Conservation (phyloP, 768 basidiomycete species). For the Pulveroboletus sp. region DNA sequence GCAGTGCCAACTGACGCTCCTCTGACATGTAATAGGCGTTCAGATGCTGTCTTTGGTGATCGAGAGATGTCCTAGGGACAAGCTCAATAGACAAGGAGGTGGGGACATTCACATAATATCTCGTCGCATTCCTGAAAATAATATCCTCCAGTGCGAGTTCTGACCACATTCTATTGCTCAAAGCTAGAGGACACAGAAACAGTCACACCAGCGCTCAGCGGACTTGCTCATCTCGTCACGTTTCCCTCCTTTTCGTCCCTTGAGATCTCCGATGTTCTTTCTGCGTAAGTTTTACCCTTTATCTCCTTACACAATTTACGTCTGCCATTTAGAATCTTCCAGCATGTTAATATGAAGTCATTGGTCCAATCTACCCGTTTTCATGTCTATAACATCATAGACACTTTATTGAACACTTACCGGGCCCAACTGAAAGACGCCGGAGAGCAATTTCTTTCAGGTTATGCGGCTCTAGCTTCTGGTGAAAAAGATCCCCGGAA, state of each 20-base stretch:
- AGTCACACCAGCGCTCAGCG: slow-evolving; percentile 75
- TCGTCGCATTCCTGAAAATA: neutral
- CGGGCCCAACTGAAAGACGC: slow-evolving; percentile 60
- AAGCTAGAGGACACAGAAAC: slow-evolving; percentile 86
- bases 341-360: slow-evolving; percentile 74
- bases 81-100: slow-evolving; percentile 82
- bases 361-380: slow-evolving; percentile 81
- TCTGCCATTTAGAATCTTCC: slow-evolving; percentile 52
- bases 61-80: slow-evolving; percentile 50
- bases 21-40: slow-evolving; percentile 53
- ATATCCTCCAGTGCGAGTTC: slow-evolving; percentile 61
- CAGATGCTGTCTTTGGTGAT: slow-evolving; percentile 76
- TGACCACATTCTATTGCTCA: slow-evolving; percentile 76
- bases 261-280: slow-evolving; percentile 57
- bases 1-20: neutral
- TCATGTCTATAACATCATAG: slow-evolving; percentile 74
- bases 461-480: slow-evolving; percentile 78
- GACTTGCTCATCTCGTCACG: slow-evolving; percentile 60
- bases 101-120: slow-evolving; percentile 19
- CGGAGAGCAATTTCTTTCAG: slow-evolving; percentile 66
- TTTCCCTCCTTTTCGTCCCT: slow-evolving; percentile 58
- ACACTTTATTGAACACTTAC: slow-evolving; percentile 43
- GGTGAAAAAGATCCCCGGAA: slow-evolving; percentile 98
- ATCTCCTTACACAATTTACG: neutral
- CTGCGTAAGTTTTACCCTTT: slow-evolving; percentile 44